A percentile compares a stretch with the other conserved stretches of the same genome.
Evolutionary conservation across 495 filamentous ascomycete genomes (phyloP).

Genomic region (Antarctomyces pellizariae): DNA sequence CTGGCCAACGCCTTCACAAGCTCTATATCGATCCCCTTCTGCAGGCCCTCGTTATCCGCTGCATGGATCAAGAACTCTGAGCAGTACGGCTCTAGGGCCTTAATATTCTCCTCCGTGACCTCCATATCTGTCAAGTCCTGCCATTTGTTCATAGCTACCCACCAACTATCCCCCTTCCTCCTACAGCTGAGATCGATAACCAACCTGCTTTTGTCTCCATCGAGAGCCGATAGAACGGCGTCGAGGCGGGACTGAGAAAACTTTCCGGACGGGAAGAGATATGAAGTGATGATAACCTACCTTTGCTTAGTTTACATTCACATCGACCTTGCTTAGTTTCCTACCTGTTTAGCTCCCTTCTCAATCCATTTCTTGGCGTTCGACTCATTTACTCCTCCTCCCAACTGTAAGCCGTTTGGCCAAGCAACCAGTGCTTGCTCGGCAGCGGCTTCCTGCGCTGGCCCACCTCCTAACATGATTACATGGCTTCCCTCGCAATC

Average conservation of each 20-base stretch:
- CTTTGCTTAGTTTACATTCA: conserved; percentile 5
- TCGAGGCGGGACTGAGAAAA: conserved; percentile 56
- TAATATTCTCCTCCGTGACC: conserved; percentile 60
- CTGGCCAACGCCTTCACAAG: conserved; percentile 51
- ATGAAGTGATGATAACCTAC: conserved; percentile 70
- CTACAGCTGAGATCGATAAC: conserved; percentile 91
- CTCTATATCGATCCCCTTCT: conserved; percentile 69
- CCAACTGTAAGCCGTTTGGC: conserved; percentile 60
- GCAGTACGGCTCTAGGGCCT: conserved; percentile 63
- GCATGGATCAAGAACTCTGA: conserved; percentile 93
- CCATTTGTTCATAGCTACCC: conserved; percentile 96
- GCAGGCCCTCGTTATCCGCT: conserved; percentile 93
- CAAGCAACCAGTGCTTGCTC: conserved; percentile 50
- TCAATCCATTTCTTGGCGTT: conserved; percentile 79
- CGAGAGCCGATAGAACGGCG: conserved; percentile 44
- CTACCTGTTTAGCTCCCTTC: conserved; percentile 72
- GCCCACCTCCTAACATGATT: conserved; percentile 88
- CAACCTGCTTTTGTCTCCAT: conserved; percentile 50
- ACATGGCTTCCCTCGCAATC: conserved; percentile 64
- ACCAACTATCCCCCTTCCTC: conserved; percentile 48
- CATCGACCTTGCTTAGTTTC: conserved; percentile 6
- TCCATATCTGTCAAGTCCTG: conserved; percentile 94
- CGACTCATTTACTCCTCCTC: conserved; percentile 66
- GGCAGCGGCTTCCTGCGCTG: conserved; percentile 62
- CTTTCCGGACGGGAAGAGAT: conserved; percentile 58